These are phyloP conservation scores for Aureobasidium sp. DNA, from an alignment of 2,329 filamentous ascomycete genomes.

Conservation along the genomic window DNA sequence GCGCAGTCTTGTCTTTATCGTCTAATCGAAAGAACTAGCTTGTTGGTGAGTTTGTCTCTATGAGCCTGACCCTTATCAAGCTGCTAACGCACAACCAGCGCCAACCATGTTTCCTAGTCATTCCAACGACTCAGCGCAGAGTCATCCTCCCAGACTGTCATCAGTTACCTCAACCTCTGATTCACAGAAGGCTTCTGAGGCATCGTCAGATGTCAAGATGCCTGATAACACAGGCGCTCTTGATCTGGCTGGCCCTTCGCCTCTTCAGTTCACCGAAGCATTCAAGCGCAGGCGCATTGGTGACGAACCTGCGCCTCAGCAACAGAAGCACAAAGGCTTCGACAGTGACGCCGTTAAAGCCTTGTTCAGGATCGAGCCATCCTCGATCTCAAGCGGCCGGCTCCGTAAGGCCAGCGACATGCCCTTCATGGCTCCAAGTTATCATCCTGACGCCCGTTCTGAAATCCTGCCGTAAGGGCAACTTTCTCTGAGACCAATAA, in stretches of 20 bases:
- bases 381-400: background rate
- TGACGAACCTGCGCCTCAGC: background rate
- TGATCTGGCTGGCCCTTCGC: background rate
- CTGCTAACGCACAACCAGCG: background rate
- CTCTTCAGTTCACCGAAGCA: background rate
- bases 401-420: background rate
- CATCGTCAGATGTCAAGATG: background rate
- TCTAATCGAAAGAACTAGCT: background rate
- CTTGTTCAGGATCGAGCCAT: conserved; percentile 7
- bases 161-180: background rate
- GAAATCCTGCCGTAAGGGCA: background rate
- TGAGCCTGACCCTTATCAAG: background rate
- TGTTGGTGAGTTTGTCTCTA: background rate
- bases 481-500: background rate
- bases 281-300: conserved; percentile 6
- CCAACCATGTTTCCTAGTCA: background rate
- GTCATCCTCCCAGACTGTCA: background rate
- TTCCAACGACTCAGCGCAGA: background rate
- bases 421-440: background rate
- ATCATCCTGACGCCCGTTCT: background rate
- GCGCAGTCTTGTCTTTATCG: background rate
- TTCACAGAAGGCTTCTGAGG: background rate
- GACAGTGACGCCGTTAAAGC: conserved; percentile 2
- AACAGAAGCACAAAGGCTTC: background rate
- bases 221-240: background rate